Percentiles rank a stretch among this genome's conserved stretches.
These are phyloP conservation scores for Hevea brasiliensis DNA, from an alignment of 345 rosid species.

Conservation along the genomic window DNA sequence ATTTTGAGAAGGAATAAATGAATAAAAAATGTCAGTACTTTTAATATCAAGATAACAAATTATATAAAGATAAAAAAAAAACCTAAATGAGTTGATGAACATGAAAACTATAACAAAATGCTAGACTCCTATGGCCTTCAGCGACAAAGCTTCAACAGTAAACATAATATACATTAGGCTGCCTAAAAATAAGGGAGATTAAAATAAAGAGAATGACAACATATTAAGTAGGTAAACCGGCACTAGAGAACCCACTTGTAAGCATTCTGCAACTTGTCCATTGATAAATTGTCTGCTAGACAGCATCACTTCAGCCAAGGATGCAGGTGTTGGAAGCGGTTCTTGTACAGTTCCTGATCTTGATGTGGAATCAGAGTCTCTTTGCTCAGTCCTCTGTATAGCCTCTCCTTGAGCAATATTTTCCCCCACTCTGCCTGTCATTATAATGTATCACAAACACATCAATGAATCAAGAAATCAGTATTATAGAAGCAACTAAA, in stretches of 20 bases:
- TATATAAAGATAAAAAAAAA: background rate
- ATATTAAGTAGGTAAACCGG: constrained; percentile 5
- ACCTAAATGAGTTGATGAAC: background rate
- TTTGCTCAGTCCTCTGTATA: constrained; percentile 29
- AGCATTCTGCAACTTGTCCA: constrained; percentile 58
- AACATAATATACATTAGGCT: background rate
- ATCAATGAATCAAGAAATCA: constrained; percentile 13
- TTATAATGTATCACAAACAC: constrained; percentile 19
- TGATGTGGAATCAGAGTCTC: constrained; percentile 35
- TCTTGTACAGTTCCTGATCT: constrained; percentile 35
- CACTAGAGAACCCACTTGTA: constrained; percentile 41
- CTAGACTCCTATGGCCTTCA: background rate
- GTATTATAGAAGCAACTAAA: background rate
- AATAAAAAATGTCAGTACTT: background rate
- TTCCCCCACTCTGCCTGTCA: constrained; percentile 47
- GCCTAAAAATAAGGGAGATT: background rate
- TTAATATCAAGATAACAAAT: background rate
- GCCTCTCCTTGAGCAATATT: constrained; percentile 34
- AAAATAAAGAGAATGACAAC: constrained; percentile 7
- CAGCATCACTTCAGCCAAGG: constrained; percentile 57
- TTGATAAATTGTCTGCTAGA: constrained; percentile 59
- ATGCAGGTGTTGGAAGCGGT: constrained; percentile 71
- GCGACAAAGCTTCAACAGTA: background rate
- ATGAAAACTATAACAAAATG: background rate
- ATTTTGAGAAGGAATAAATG: constrained; percentile 14